These are phyloP conservation scores for Raffaelea ambrosiae DNA, from an alignment of 2,329 filamentous ascomycete genomes.

Conservation along the genomic window DNA sequence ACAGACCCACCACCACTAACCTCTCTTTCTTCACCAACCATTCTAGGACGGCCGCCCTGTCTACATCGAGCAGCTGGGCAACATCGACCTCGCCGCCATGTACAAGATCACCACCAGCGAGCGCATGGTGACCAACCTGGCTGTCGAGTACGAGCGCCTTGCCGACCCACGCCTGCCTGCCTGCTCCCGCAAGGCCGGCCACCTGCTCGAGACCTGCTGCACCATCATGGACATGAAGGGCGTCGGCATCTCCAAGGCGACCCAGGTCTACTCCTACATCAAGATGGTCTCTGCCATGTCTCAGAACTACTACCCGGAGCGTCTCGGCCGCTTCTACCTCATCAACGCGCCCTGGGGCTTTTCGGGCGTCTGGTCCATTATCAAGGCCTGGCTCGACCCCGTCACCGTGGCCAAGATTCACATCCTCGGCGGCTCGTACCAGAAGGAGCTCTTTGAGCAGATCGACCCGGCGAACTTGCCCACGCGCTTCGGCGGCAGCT, in stretches of 20 bases:
- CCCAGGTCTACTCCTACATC: conserved; percentile 82
- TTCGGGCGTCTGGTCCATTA: conserved; percentile 70
- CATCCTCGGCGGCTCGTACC: conserved; percentile 72
- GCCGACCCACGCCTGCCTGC: conserved; percentile 88
- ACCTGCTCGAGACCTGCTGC: conserved; percentile 94
- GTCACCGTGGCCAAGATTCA: conserved; percentile 96
- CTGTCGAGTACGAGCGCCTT: conserved; percentile 95
- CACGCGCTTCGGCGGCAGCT: conserved; percentile 73
- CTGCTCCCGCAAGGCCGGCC: conserved; percentile 83
- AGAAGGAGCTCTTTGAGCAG: conserved; percentile 76
- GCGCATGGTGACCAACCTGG: conserved; percentile 93
- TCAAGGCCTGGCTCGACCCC: conserved; percentile 93
- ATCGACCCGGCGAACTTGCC: conserved; percentile 87
- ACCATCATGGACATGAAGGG: conserved; percentile 97
- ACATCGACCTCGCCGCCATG: conserved; percentile 83
- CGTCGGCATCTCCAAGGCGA: conserved; percentile 72
- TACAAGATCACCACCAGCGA: conserved; percentile 88
- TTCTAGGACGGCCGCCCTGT: conserved; percentile 84
- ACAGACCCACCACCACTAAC: neutral
- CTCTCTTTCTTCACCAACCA: neutral
- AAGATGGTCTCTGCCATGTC: conserved; percentile 78
- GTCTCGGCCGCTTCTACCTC: conserved; percentile 88
- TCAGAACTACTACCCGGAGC: conserved; percentile 99
- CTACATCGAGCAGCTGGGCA: conserved; percentile 94
- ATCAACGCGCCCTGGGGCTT: conserved; percentile 99